phyloP scores from a whole-genome alignment of 2,329 filamentous ascomycete species.

The Elsinoe necatrix region DNA sequence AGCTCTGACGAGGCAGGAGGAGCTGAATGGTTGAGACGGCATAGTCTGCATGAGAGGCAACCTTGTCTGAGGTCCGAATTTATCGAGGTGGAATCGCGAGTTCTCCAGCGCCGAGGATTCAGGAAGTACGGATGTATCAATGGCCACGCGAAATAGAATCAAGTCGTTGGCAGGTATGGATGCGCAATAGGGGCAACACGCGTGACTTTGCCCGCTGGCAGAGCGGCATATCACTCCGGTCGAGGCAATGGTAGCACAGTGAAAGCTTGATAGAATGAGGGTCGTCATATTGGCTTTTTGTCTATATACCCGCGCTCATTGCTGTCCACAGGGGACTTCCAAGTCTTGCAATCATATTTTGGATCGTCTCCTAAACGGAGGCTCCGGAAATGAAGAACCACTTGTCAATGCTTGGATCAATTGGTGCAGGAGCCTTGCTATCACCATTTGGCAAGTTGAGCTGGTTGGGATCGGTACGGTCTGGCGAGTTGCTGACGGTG shows the following conservation, averaged over 20 bases:
- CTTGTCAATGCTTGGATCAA: conserved; percentile 97
- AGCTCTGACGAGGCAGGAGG: conserved; percentile 70
- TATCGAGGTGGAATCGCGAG: too few species aligned
- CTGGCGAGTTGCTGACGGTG: conserved; percentile 62
- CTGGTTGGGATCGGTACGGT: conserved; percentile 60
- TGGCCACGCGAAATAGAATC: too few species aligned
- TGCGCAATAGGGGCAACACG: too few species aligned
- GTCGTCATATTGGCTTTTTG: conserved; percentile 8
- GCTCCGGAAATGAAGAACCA: conserved; percentile 99
- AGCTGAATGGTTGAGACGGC: conserved; percentile 47
- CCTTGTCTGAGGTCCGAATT: too few species aligned
- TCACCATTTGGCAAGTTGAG: conserved; percentile 71
- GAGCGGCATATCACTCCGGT: too few species aligned
- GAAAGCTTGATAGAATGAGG: not conserved
- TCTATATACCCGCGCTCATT: conserved; percentile 7
- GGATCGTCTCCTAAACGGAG: conserved; percentile 33
- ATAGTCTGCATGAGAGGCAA: not conserved
- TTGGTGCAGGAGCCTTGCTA: conserved; percentile 75
- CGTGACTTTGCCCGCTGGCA: too few species aligned
- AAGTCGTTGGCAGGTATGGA: too few species aligned
- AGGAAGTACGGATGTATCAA: too few species aligned
- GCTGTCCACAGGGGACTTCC: not conserved
- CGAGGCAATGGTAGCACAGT: not conserved
- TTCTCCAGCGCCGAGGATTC: too few species aligned
- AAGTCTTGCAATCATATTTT: not conserved